Percentiles rank a stretch among this genome's conserved stretches.
These are phyloP conservation scores for Zalerion maritima DNA, from an alignment of 495 filamentous ascomycete species.

Conservation along the genomic window DNA sequence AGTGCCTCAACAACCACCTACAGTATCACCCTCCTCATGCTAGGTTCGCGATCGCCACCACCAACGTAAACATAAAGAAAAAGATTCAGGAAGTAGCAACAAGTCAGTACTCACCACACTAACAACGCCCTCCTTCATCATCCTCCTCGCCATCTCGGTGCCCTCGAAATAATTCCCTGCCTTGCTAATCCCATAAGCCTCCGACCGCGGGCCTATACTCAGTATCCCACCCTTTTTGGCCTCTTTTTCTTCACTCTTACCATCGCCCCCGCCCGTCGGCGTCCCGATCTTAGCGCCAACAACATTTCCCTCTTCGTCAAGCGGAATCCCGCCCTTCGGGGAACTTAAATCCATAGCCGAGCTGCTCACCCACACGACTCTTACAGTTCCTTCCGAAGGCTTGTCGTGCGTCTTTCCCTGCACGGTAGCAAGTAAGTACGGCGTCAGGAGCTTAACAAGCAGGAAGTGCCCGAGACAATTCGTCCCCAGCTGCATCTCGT, in stretches of 20 bases:
- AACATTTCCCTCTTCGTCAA: constrained; percentile 17
- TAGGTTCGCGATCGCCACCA: too few species aligned
- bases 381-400: constrained; percentile 18
- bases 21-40: too few species aligned
- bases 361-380: constrained; percentile 29
- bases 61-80: too few species aligned
- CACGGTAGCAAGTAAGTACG: too few species aligned
- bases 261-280: constrained; percentile 1
- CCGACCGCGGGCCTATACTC: constrained; percentile 2
- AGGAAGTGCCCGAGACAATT: constrained; percentile 28
- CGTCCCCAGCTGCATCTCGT: constrained; percentile 24
- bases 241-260: constrained; percentile 6
- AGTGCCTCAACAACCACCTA: too few species aligned
- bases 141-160: constrained; percentile 19
- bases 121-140: constrained; percentile 16
- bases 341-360: constrained; percentile 14
- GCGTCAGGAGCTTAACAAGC: constrained; percentile 31
- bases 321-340: constrained; percentile 17
- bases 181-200: constrained; percentile 25
- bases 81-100: too few species aligned
- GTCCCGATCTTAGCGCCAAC: background rate
- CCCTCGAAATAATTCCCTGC: constrained; percentile 21
- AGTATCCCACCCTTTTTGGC: constrained; percentile 1
- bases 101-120: constrained; percentile 13
- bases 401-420: constrained; percentile 13